Conservation (phyloP, 2,329 filamentous ascomycete species). For the Neofusicoccum umdonicola region DNA sequence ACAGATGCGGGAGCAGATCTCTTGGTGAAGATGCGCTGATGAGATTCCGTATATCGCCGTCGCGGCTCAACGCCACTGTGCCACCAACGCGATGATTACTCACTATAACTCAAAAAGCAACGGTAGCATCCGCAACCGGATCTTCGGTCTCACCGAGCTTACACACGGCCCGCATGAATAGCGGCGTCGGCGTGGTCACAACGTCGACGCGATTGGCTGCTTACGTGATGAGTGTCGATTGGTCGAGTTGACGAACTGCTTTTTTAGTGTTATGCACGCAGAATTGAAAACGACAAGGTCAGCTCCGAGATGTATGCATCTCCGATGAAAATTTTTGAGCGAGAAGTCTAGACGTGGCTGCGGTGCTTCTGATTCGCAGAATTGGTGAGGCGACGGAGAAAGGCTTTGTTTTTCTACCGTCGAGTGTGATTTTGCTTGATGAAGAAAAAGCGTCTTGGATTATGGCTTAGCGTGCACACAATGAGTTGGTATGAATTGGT, state of each 20-base stretch:
- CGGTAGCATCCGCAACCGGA: no score
- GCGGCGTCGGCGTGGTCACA: no score
- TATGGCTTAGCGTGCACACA: no score
- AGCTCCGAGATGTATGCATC: background rate
- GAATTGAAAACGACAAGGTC: background rate
- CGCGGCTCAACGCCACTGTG: no score
- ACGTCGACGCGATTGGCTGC: background rate
- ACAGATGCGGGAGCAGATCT: no score
- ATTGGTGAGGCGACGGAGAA: no score
- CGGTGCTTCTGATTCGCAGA: background rate
- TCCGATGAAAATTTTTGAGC: background rate
- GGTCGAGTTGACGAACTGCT: background rate
- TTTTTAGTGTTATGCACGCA: background rate
- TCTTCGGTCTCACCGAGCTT: background rate
- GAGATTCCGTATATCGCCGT: no score
- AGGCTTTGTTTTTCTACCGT: no score
- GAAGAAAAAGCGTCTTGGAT: no score
- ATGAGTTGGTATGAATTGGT: background rate
- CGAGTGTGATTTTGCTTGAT: no score
- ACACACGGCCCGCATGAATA: background rate
- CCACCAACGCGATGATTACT: no score
- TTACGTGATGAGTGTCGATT: background rate
- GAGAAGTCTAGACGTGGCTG: background rate
- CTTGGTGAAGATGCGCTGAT: no score
- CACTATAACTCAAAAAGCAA: background rate